These are phyloP conservation scores for Eruca vesicaria DNA, from an alignment of 441 rosid genomes.

Conservation along the genomic window DNA sequence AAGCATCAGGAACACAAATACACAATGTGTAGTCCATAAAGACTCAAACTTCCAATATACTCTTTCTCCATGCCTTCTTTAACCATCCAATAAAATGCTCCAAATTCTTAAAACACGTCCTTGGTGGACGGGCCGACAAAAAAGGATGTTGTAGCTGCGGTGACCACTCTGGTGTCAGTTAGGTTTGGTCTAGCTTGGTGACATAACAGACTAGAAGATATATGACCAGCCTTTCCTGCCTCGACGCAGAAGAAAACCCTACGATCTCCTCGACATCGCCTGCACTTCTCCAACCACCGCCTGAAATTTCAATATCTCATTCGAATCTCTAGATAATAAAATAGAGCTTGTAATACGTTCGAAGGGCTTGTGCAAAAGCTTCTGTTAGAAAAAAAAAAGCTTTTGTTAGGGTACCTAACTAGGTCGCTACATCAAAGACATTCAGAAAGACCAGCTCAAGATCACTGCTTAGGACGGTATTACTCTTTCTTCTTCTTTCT, in stretches of 20 bases:
- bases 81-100: constrained; percentile 6
- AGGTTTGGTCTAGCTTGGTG: not conserved
- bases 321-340: not conserved
- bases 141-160: constrained; percentile 11
- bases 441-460: constrained; percentile 79
- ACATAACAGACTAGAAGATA: constrained; percentile 1
- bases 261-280: constrained; percentile 12
- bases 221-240: not conserved
- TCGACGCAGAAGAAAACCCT: constrained; percentile 26
- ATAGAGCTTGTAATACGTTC: constrained; percentile 42
- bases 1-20: not conserved
- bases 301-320: not conserved
- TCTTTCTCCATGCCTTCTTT: not conserved
- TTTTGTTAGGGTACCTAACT: constrained; percentile 76
- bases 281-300: too few species aligned
- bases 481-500: not conserved
- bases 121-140: not conserved
- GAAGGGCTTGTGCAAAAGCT: constrained; percentile 79
- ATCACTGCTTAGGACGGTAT: constrained; percentile 73
- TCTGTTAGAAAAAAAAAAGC: too few species aligned
- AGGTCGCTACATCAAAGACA: constrained; percentile 79
- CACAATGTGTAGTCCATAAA: not conserved
- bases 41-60: constrained; percentile 6
- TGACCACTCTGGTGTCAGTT: not conserved
- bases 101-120: not conserved